Conservation (phyloP, 1,284 basidiomycete genomes). For the Hortiboletus rubellus region DNA sequence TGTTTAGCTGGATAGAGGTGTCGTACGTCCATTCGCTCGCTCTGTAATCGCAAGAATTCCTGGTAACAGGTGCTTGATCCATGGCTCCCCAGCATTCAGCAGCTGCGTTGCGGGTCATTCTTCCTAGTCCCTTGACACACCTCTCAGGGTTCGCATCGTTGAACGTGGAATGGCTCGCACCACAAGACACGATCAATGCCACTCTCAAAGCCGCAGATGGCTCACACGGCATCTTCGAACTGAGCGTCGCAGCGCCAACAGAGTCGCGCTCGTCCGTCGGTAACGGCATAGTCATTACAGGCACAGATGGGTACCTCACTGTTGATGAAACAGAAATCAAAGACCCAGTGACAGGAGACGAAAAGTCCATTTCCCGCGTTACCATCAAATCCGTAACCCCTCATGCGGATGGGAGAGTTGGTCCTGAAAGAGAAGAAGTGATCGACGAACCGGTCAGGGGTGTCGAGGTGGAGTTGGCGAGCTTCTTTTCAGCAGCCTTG, state of each 20-base stretch:
- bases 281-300: conserved; percentile 55
- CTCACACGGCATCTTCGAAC: conserved; percentile 58
- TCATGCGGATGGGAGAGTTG: conserved; percentile 43
- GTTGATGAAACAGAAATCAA: conserved; percentile 39
- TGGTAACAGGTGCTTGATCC: background rate
- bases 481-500: conserved; percentile 57
- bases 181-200: conserved; percentile 73
- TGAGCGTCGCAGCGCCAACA: conserved; percentile 59
- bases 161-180: conserved; percentile 66
- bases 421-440: conserved; percentile 51
- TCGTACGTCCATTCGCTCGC: conserved; percentile 45
- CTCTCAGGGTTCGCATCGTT: conserved; percentile 68
- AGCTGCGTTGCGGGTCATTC: conserved; percentile 60
- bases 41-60: background rate
- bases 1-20: conserved; percentile 63
- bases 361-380: conserved; percentile 36
- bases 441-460: conserved; percentile 51
- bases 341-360: conserved; percentile 22
- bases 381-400: conserved; percentile 43
- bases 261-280: conserved; percentile 38
- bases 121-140: conserved; percentile 52
- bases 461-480: conserved; percentile 58
- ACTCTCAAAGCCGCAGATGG: conserved; percentile 51
- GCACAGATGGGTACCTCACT: conserved; percentile 59
- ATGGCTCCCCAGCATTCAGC: conserved; percentile 52